phyloP scores from a whole-genome alignment of 2,329 filamentous ascomycete species.

The Pseudocercospora fijiensis region DNA sequence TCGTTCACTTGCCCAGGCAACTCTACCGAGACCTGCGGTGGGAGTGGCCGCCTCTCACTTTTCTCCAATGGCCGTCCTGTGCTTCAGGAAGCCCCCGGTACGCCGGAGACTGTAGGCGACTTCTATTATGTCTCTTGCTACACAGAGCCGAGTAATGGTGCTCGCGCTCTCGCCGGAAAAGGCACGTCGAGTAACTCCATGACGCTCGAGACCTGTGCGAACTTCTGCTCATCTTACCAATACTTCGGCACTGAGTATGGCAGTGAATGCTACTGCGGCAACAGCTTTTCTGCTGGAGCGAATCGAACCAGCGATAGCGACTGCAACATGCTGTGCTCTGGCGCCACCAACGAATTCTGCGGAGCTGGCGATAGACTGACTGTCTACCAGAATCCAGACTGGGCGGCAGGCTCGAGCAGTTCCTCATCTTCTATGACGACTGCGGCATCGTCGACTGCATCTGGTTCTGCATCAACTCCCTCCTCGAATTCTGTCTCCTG shows the following conservation, averaged over 20 bases:
- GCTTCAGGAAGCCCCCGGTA: slow-evolving; percentile 27
- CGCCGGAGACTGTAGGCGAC: slow-evolving; percentile 32
- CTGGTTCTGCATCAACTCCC: slow-evolving; percentile 18
- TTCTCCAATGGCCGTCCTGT: slow-evolving; percentile 33
- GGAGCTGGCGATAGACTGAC: slow-evolving; percentile 33
- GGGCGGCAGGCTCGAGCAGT: not conserved
- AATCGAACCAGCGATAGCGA: slow-evolving; percentile 8
- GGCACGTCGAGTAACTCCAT: slow-evolving; percentile 35
- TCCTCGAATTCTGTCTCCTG: slow-evolving; percentile 28
- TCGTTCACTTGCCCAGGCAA: slow-evolving; percentile 36
- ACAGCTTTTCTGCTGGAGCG: slow-evolving; percentile 13
- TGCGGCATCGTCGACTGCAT: slow-evolving; percentile 15
- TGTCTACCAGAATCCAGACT: slow-evolving; percentile 17
- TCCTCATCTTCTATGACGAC: slow-evolving; percentile 12
- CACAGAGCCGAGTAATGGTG: slow-evolving; percentile 31
- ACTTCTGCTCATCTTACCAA: slow-evolving; percentile 33
- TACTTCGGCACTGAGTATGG: slow-evolving; percentile 42
- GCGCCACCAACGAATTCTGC: slow-evolving; percentile 34
- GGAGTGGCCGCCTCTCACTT: slow-evolving; percentile 35
- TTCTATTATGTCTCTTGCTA: slow-evolving; percentile 36
- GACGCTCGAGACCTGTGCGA: slow-evolving; percentile 44
- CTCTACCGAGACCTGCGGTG: slow-evolving; percentile 35
- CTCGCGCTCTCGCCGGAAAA: slow-evolving; percentile 32
- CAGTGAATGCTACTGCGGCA: slow-evolving; percentile 27
- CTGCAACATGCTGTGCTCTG: slow-evolving; percentile 26